phyloP scores from a whole-genome alignment of 495 filamentous ascomycete genomes.

The Penicillium atrosanguineum region DNA sequence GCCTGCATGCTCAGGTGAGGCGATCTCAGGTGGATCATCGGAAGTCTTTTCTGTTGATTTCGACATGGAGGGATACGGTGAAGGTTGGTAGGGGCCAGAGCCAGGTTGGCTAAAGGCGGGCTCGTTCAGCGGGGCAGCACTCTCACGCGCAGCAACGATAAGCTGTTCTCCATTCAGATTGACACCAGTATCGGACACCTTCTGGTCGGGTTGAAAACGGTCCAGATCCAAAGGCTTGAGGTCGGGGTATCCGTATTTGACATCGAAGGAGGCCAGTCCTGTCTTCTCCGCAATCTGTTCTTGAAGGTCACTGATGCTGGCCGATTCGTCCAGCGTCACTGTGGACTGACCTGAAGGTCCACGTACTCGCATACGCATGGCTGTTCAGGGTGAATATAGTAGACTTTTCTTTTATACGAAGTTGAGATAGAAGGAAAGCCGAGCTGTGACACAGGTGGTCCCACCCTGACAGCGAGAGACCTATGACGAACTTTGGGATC shows the following conservation, averaged over 20 bases:
- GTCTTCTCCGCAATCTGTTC: slow-evolving; percentile 55
- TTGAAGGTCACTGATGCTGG: slow-evolving; percentile 63
- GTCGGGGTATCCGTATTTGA: slow-evolving; percentile 87
- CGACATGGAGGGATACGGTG: slow-evolving; percentile 18
- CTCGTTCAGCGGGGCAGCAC: slow-evolving; percentile 15
- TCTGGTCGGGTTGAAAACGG: slow-evolving; percentile 40
- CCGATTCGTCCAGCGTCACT: slow-evolving; percentile 61
- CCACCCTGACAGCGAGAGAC: slow-evolving; percentile 4
- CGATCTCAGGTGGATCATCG: slow-evolving; percentile 68
- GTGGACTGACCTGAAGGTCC: slow-evolving; percentile 61
- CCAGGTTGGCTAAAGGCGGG: slow-evolving; percentile 16
- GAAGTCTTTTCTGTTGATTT: slow-evolving; percentile 16
- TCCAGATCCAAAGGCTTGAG: slow-evolving; percentile 62
- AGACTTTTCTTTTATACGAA: not conserved
- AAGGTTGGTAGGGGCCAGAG: slow-evolving; percentile 19
- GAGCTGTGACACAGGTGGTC: not conserved
- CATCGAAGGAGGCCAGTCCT: slow-evolving; percentile 53
- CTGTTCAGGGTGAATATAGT: not conserved
- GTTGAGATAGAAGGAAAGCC: not conserved
- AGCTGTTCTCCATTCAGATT: slow-evolving; percentile 81
- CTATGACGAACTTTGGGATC: slow-evolving; percentile 8
- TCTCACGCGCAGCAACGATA: slow-evolving; percentile 57
- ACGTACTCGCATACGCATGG: slow-evolving; percentile 62
- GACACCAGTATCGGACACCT: slow-evolving; percentile 55
- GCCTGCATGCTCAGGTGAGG: slow-evolving; percentile 57